Base-by-base conservation (phyloP, 768 basidiomycete species). In the Psilocybe azurescens region DNA sequence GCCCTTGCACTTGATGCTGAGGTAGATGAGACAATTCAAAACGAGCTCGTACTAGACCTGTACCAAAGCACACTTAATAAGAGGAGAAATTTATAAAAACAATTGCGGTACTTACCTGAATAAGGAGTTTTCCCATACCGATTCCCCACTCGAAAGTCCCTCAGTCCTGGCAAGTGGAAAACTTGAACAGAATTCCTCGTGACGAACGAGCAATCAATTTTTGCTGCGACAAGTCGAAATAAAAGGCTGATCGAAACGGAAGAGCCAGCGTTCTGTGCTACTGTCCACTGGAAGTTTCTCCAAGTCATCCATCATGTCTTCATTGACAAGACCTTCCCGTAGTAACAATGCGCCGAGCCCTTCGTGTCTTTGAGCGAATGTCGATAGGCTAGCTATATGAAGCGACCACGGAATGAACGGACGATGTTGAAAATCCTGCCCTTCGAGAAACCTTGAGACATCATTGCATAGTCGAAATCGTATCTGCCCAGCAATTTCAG, bases 401-500 rank as follows among this genome's bases (percentile, higher is more conserved):
- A 50, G 18, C 18, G 47, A 14, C 57, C 57, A 58, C 5, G 57
- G 47, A 30, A 13, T 28, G 20, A 5, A 47, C 10, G 33, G 32
- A 13, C 30, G 20, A 30, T 6, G 20, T 24, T 33, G 32, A 9
- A 49, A 36, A 28, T 58, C 57, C 10, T 50, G 47, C 13, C 57
- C 57, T 38, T 39, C 32, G 7, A 9, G 33, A 20, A 58, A 58
- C 11, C 11, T 30, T 11, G 14, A 28, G 33, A 58, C 29, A 16
- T 24, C 36, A 30, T 58, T 9, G 33, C 57, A 58, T 24, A 50
- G n/a, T 16, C 57, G 57, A 24, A 50, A 58, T 36, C 57, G 57
- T n/a, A 58, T n/a, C 14, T 36, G n/a, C 7, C 57, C 57, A 24
- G 57, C n/a, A 2, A 50, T n/a, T 10, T 49, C 32, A 28, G 57